Base-by-base conservation (phyloP, 768 basidiomycete genomes). In the Serendipita sp. region DNA sequence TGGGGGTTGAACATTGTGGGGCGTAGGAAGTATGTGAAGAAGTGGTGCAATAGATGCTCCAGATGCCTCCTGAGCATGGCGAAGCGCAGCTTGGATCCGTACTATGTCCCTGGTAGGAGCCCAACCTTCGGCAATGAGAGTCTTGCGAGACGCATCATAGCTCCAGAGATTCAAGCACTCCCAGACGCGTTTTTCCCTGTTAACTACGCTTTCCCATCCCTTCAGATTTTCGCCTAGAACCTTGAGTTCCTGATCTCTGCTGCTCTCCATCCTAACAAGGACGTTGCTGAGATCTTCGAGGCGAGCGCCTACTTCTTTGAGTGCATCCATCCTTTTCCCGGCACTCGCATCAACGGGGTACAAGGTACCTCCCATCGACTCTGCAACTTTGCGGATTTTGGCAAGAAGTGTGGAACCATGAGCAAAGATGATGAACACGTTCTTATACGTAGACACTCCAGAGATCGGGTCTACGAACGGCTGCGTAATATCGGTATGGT, bases 371-470 rank as follows among this genome's bases (percentile, higher is more conserved):
- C 96, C 94, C 88, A 98, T 97, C n/a, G 92, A 95, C 75, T 97
- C 95, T 31, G 94, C 88, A 63, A 99, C 89, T 74, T 93, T 97
- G 72, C 94, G 89, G 71, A 99, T 97, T 80, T 98, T 99, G 67
- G 90, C 81, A 33, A 99, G 83, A 23, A 98, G 78, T 18, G 87
- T 85, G 44, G 90, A 86, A 16, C 96, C 96, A 69, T 99, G 94
- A 0, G 96, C 96, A 69, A 99, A 99, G 72, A 99, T 98, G 76
- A 99, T 95, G 78, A 99, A 99, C 44, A 98, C 96, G 70, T 97
- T 93, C 81, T 98, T 99, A 77, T 88, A 83, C 23, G 88, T 88
- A 76, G 94, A 89, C 18, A 75, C 77, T 40, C 86, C 87, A 0
- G 89, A 89, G 23, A 78, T 80, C 13, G 93, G 88, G 71, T 98